A percentile compares a stretch with the other conserved stretches of the same genome.
Evolutionary conservation across 176 grass and related monocot genomes (phyloP).

Genomic region (Phragmites australis): DNA sequence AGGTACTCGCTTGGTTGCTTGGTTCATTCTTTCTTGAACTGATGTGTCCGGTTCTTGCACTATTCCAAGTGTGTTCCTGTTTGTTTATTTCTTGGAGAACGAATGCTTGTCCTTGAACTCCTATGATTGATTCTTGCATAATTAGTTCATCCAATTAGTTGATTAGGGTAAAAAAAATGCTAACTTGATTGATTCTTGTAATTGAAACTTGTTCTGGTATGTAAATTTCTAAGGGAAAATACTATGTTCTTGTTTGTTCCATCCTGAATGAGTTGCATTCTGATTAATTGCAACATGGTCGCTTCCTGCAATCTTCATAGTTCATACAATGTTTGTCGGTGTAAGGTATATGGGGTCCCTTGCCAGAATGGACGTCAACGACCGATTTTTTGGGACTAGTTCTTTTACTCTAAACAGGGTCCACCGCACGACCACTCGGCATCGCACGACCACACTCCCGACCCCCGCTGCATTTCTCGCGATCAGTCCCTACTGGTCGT

Average conservation of each 20-base stretch:
- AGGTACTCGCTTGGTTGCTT: conserved; percentile 21
- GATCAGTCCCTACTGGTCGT: too few relatives aligned
- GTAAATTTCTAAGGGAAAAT: background rate
- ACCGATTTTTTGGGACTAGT: too few relatives aligned
- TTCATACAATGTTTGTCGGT: too few relatives aligned
- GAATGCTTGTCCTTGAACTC: background rate
- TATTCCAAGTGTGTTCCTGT: background rate
- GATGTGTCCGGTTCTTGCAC: background rate
- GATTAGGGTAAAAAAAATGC: too few relatives aligned
- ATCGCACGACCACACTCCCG: too few relatives aligned
- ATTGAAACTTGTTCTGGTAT: background rate
- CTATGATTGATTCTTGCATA: background rate
- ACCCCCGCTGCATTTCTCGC: too few relatives aligned
- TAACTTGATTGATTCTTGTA: background rate
- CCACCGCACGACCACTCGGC: too few relatives aligned
- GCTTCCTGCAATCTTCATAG: too few relatives aligned
- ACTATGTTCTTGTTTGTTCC: background rate
- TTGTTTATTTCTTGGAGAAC: background rate
- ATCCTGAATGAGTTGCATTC: background rate
- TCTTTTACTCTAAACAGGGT: too few relatives aligned
- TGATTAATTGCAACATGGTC: background rate
- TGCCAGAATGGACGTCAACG: too few relatives aligned
- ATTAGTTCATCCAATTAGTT: background rate
- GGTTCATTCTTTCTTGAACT: background rate
- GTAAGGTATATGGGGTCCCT: too few relatives aligned